Conservation (phyloP, 225 moss, liverwort and hornwort species). For the Ulota crispa region DNA sequence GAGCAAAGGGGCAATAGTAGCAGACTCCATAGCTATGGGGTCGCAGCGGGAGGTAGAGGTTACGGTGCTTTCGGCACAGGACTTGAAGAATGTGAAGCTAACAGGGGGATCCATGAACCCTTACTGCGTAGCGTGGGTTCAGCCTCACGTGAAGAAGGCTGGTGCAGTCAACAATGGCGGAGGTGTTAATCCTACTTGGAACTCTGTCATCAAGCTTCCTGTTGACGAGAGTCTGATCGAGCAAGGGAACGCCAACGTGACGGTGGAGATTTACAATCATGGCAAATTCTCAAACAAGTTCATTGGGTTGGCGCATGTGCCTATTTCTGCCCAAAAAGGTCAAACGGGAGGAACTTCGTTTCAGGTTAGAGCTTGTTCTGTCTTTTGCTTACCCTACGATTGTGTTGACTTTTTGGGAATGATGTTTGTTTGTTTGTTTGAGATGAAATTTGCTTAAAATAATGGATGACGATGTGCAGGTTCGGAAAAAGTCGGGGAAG, state of each 20-base stretch:
- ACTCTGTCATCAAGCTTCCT: slow-evolving; percentile 39
- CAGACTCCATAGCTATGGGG: slow-evolving; percentile 18
- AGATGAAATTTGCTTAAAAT: not conserved
- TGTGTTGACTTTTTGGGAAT: not conserved
- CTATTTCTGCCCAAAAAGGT: slow-evolving; percentile 36
- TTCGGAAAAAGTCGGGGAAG: slow-evolving; percentile 46
- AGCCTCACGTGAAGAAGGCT: slow-evolving; percentile 34
- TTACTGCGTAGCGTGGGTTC: slow-evolving; percentile 46
- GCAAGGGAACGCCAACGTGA: slow-evolving; percentile 42
- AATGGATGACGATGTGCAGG: slow-evolving; percentile 10
- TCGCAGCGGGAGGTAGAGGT: slow-evolving; percentile 44
- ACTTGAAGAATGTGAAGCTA: slow-evolving; percentile 56
- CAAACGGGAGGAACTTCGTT: slow-evolving; percentile 10
- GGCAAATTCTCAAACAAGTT: slow-evolving; percentile 62
- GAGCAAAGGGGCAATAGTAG: not conserved
- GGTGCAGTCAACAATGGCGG: slow-evolving; percentile 51
- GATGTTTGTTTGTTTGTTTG: not conserved
- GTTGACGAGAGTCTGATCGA: slow-evolving; percentile 58
- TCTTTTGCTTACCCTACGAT: not conserved
- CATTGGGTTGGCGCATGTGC: slow-evolving; percentile 54
- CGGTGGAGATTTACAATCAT: slow-evolving; percentile 67
- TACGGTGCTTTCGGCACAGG: slow-evolving; percentile 47
- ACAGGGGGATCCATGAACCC: slow-evolving; percentile 42
- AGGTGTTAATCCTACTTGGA: slow-evolving; percentile 73
- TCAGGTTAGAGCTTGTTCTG: slow-evolving; percentile 10